Percentiles rank a stretch among this genome's conserved stretches.
phyloP scores from a whole-genome alignment of 2,329 filamentous ascomycete genomes.

The Alternaria viburni region DNA sequence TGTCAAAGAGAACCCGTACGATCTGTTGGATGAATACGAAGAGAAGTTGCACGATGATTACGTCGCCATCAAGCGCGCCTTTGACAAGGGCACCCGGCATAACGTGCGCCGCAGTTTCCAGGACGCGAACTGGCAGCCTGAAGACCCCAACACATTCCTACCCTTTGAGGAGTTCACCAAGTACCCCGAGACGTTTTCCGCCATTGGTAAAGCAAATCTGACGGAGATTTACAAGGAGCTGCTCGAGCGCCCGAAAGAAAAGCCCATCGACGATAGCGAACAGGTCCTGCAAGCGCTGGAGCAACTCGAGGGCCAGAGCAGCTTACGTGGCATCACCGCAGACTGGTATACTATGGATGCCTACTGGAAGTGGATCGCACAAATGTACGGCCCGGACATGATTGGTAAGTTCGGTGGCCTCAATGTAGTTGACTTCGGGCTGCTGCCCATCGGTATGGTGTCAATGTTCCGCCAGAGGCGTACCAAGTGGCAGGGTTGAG shows the following conservation, averaged over 20 bases:
- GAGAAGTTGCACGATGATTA: constrained; percentile 48
- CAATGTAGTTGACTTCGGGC: constrained; percentile 40
- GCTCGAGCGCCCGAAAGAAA: constrained; percentile 27
- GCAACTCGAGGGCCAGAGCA: constrained; percentile 26
- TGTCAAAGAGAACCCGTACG: constrained; percentile 43
- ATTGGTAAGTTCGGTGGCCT: constrained; percentile 42
- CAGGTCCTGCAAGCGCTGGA: constrained; percentile 29
- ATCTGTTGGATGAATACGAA: constrained; percentile 52
- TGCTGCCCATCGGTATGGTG: constrained; percentile 48
- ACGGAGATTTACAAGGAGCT: constrained; percentile 22
- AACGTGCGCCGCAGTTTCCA: constrained; percentile 3
- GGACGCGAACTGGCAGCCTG: constrained; percentile 18
- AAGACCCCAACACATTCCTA: constrained; percentile 31
- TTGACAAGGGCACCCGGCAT: constrained; percentile 30
- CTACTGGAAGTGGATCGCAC: constrained; percentile 48
- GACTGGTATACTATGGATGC: constrained; percentile 38
- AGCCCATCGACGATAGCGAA: constrained; percentile 25
- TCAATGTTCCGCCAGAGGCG: constrained; percentile 41
- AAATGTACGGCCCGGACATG: constrained; percentile 47
- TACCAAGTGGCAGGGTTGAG: constrained; percentile 42
- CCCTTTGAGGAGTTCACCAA: constrained; percentile 32
- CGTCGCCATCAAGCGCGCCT: constrained; percentile 33
- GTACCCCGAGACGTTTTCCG: constrained; percentile 26
- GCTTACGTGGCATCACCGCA: constrained; percentile 30
- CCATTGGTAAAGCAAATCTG: constrained; percentile 18